Base-by-base conservation (phyloP, 2,329 filamentous ascomycete genomes). In the Paraphoma sp. region DNA sequence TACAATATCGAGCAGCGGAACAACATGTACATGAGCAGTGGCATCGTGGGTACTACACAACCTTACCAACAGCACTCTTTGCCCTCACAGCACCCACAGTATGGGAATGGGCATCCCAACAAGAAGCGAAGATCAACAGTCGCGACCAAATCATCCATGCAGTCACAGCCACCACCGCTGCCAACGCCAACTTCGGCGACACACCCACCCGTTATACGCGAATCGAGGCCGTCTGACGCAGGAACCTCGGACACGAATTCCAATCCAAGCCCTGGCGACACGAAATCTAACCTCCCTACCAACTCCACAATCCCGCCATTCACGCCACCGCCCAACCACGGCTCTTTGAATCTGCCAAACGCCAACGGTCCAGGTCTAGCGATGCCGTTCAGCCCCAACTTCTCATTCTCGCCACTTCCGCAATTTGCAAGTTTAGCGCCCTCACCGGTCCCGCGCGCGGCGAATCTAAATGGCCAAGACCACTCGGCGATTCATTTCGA, bases 321-420 rank as follows among this genome's bases (percentile, higher is more conserved):
- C 54, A 71, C 71, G 23, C 68, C 73, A 51, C 69, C 71, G 18
- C 58, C 67, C 17, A 63, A 64, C 23, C 63, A 60, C 44, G 59
- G 51, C 46, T 48, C 59, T 6, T 41, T 68, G 31, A 64, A 62
- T 18, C 49, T 56, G 18, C 59, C 62, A 45, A 66, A 50, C 48
- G 44, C 56, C 45, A 68, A 68, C 42, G 61, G 56, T 14, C 56
- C 59, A 44, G 62, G 63, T 29, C 65, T 68, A 30, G 59, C 71
- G 43, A 70, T 78, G 43, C 72, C 74, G 3, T 78, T 80, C 54
- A 79, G 78, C 8, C 78, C 79, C 8, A 76, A 75, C 51, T 80
- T 80, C 57, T 69, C 70, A 8, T 72, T 75, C 57, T 72, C 72
- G 29, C 65, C 66, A 40, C 60, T 75, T n/a, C 71, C 71, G 16